Conservation (phyloP, 1,284 basidiomycete species). For the Bondarzewia mesenterica region DNA sequence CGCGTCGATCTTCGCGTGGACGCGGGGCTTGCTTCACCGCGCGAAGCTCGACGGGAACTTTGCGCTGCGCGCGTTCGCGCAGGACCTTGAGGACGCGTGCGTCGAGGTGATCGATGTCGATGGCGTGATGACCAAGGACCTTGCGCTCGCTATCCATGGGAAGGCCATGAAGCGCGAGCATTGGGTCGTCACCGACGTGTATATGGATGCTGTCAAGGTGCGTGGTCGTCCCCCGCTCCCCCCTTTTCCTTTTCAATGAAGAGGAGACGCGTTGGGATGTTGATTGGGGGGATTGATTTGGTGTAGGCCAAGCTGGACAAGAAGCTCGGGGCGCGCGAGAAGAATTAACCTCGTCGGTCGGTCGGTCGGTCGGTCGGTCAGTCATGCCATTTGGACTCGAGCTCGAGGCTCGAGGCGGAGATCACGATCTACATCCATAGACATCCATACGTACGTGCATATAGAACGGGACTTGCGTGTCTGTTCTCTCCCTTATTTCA, state of each 20-base stretch:
- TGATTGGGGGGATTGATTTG: not conserved
- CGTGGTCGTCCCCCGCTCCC: constrained; percentile 18
- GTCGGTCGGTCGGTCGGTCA: no score
- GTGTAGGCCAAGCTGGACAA: constrained; percentile 48
- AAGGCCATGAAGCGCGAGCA: constrained; percentile 87
- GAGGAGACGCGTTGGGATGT: not conserved
- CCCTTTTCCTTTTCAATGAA: not conserved
- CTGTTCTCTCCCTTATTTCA: no score
- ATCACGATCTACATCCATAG: no score
- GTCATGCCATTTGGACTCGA: no score
- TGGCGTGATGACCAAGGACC: constrained; percentile 93
- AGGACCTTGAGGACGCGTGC: constrained; percentile 81
- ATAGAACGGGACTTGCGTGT: no score
- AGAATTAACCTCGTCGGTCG: no score
- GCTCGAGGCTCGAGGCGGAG: no score
- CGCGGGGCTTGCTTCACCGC: constrained; percentile 87
- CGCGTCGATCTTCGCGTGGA: constrained; percentile 99
- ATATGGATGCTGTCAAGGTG: constrained; percentile 86
- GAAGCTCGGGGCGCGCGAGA: constrained; percentile 33
- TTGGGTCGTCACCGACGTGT: constrained; percentile 88
- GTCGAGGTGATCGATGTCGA: constrained; percentile 89
- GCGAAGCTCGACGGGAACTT: constrained; percentile 89
- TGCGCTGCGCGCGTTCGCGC: constrained; percentile 69
- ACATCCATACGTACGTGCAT: no score
- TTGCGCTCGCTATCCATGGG: constrained; percentile 93